phyloP scores from a whole-genome alignment of 2,329 filamentous ascomycete species.

The Botrytis sinoallii region DNA sequence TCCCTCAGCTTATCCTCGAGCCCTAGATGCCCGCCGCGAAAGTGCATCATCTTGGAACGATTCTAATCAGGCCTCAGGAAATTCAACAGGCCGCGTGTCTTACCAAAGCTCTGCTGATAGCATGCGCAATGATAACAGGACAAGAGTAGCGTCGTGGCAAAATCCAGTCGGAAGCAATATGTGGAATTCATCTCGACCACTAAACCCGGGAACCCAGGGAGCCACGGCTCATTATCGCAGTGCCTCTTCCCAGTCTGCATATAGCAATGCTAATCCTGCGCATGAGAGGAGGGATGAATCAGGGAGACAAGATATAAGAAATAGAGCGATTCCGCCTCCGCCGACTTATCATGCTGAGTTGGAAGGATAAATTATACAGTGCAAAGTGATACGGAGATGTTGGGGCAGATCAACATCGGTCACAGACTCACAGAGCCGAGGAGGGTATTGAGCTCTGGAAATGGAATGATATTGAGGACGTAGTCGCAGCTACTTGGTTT shows the following conservation, averaged over 20 bases:
- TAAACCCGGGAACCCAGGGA: background rate
- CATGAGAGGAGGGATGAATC: background rate
- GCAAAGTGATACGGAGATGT: background rate
- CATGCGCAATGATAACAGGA: background rate
- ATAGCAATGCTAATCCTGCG: background rate
- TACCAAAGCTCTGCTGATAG: background rate
- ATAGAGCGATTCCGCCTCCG: background rate
- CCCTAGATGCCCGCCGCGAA: background rate
- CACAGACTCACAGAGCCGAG: background rate
- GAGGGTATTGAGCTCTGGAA: background rate
- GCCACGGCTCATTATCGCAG: conserved; percentile 1
- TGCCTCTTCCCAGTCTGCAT: background rate
- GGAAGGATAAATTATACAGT: conserved; percentile 3
- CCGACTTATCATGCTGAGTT: conserved; percentile 11
- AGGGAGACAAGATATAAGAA: background rate
- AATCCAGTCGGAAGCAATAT: background rate
- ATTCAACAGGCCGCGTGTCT: background rate
- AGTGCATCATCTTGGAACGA: conserved; percentile 13
- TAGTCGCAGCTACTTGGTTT: background rate
- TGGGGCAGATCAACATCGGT: background rate
- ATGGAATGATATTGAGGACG: background rate
- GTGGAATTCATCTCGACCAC: conserved; percentile 4
- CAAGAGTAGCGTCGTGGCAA: conserved; percentile 12
- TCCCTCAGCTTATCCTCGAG: background rate
- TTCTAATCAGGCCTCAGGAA: background rate